Base-by-base conservation (phyloP, 768 basidiomycete species). In the Saitozyma sp. region DNA sequence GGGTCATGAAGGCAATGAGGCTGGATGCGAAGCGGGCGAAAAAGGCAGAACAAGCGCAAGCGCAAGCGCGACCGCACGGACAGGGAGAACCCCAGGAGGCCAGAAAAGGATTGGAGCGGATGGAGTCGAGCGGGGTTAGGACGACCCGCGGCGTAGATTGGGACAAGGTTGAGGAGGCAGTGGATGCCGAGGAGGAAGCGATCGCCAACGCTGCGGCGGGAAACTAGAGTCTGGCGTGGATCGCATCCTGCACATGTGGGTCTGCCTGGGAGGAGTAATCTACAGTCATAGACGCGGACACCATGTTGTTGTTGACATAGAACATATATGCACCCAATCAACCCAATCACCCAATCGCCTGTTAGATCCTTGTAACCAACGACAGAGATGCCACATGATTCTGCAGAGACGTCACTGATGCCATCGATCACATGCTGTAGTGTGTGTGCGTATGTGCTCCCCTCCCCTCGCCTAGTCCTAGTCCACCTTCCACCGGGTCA, bases 401-500 rank as follows among this genome's bases (percentile, higher is more conserved):
- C 5, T 29, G 29, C 29, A 29, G 29, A 29, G 29, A 29, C 2
- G 29, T 29, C 29, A 29, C 5, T 29, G 29, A 29, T 29, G 29
- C 5, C 29, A 29, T 29, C 5, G 29, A 46, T 17, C 45, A 6
- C 45, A 46, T 46, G 45, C 59, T 61, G n/a, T 46, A 17, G 13
- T 46, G 29, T 29, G 29, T 29, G 29, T 29, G 29, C 5, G 29
- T 29, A 29, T 5, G 2, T 29, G 29, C 29, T 2, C 5, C 29
- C 2, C 29, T 29, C 29, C 29, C 2, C 29, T 29, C 29, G 29
- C 5, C 29, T 5, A 2, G 29, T n/a, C 29, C 45, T 46, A 79
- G 38, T 79, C 78, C n/a, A 76, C 71, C 54, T 76, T 79, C 75
- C 76, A 78, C 41, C 74, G 62, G 7, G 69, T 64, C 14, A 75